Base-by-base conservation (phyloP, 2,329 filamentous ascomycete genomes). In the Sclerotinia spermophila region DNA sequence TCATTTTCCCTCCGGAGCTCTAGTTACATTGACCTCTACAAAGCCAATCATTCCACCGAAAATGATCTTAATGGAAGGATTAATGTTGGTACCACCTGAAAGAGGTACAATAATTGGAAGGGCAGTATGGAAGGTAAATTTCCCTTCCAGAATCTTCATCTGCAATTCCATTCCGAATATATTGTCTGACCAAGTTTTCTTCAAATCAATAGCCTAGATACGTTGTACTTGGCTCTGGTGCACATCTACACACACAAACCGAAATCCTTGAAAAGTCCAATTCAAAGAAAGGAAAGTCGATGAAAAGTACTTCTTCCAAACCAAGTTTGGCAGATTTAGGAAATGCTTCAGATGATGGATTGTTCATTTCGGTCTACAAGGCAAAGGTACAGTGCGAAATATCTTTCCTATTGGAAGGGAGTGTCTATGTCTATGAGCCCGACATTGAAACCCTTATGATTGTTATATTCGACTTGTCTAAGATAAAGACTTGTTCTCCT, bases 161-260 rank as follows among this genome's bases (percentile, higher is more conserved):
- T 73, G 48, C 73, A 69, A 40, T 67, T 69, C 56, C 40, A 51
- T 66, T 55, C 70, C 51, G 60, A 74, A 45, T 55, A 42, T 53
- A n/a, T 53, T 45, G 38, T 65, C 68, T 69, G 17, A 69, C 67
- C 35, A 53, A 42, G 7, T 64, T 30, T 56, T 15, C 15, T 2
- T 27, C 55, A 53, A 44, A 44, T 44, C n/a, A 30, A 51, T 77
- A 90, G 87, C 76, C 84, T 77, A 87, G 88, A 79, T 89, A 87
- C 79, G 84, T 90, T 62, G 82, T 88, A 70, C 81, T 89, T 70
- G 86, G 86, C 69, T 80, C 80, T n/a, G 79, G 79, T 71, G 80
- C 79, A 67, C 82, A 65, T 81, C 61, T 79, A 79, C 73, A 82
- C 78, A 73, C 79, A 78, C 72, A 86, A 82, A 85, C 86, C 58